Evolutionary conservation across 2,329 filamentous ascomycete genomes (phyloP).

Genomic region (Shiraia bambusicola): DNA sequence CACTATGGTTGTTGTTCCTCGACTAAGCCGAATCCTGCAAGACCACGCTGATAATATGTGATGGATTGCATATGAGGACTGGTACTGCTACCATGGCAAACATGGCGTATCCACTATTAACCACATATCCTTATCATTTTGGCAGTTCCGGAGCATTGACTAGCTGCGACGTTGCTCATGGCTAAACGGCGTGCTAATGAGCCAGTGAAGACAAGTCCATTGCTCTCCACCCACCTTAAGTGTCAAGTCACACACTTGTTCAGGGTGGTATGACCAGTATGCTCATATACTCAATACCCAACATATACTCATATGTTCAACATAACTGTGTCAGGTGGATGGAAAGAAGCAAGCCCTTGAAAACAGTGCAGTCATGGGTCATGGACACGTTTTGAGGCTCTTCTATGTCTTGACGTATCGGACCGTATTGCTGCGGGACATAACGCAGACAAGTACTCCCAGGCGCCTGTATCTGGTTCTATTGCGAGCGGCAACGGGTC

Average conservation of each 20-base stretch:
- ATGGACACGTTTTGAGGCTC: constrained; percentile 11
- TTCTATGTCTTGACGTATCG: constrained; percentile 12
- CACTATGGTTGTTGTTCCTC: no score
- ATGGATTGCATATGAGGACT: no score
- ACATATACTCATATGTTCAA: no score
- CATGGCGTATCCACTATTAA: no score
- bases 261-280: neutral
- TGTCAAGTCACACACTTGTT: no score
- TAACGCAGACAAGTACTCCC: constrained; percentile 18
- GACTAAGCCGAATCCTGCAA: no score
- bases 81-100: no score
- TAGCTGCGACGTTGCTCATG: no score
- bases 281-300: no score
- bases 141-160: no score
- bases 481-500: constrained; percentile 21
- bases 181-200: neutral
- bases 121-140: no score
- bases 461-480: constrained; percentile 19
- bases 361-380: constrained; percentile 7
- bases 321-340: neutral
- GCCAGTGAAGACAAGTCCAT: neutral
- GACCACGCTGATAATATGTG: no score
- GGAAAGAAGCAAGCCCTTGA: neutral
- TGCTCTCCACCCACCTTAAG: neutral
- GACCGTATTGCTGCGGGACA: constrained; percentile 18